These are phyloP conservation scores for Saxophila tyrrhenica DNA, from an alignment of 495 filamentous ascomycete genomes.

Conservation along the genomic window DNA sequence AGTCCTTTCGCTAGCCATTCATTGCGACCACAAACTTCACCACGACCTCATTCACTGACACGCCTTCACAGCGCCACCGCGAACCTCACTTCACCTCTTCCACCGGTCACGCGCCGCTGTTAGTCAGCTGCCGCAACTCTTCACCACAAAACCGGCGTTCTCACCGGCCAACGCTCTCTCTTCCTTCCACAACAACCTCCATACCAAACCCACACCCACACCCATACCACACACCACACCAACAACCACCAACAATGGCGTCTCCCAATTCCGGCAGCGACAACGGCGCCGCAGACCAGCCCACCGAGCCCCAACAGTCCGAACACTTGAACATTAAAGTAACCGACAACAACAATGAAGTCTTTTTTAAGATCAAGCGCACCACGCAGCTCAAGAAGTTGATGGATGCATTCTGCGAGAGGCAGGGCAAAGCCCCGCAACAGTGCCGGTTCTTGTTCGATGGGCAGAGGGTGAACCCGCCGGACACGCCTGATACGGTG, in stretches of 20 bases:
- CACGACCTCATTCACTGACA: background rate
- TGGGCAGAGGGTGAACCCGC: constrained; percentile 75
- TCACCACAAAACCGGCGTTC: too few species aligned
- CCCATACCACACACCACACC: background rate
- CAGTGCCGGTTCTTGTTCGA: constrained; percentile 95
- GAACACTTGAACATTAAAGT: constrained; percentile 99
- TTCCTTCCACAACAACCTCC: background rate
- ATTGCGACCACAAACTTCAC: background rate
- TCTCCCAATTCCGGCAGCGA: background rate
- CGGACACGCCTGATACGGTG: constrained; percentile 86
- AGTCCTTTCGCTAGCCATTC: background rate
- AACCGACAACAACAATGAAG: constrained; percentile 99
- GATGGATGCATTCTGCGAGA: constrained; percentile 97
- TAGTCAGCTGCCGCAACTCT: background rate
- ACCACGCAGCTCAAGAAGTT: constrained; percentile 92
- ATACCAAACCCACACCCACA: background rate
- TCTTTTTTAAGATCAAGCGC: constrained; percentile 99
- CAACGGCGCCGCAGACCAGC: background rate
- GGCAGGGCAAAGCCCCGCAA: constrained; percentile 75
- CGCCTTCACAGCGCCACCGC: background rate
- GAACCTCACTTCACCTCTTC: background rate
- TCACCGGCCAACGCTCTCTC: background rate
- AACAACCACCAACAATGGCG: too few species aligned
- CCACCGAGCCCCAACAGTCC: constrained; percentile 34
- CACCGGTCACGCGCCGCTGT: background rate